Base-by-base conservation (phyloP, 176 grass and related monocot genomes). In the Aegilops bicornis region DNA sequence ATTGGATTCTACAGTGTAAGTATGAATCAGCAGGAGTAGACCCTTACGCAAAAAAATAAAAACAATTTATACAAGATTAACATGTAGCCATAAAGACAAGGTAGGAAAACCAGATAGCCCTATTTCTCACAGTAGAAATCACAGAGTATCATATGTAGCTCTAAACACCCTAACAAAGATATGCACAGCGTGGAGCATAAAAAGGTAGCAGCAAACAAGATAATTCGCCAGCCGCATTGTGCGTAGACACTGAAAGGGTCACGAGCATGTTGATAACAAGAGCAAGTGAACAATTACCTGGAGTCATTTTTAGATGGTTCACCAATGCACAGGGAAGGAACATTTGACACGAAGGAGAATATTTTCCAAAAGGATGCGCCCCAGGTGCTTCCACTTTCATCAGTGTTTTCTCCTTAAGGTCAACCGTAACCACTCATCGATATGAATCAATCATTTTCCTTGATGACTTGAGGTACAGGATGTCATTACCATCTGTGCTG, bases 1-100 rank as follows among this genome's bases (percentile, higher is more conserved):
- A 71, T 71, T 40, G 68, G 68, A 71, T n/a, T 71, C 33, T 39
- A 71, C 68, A 66, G 35, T 71, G 68, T 39, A 71, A 71, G 20
- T 71, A 71, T 40, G 68, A 70, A n/a, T 11, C 33, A 70, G 36
- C 36, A 72, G 19, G 35, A 35, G 69, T 72, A 72, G 69, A 72
- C 20, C 69, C 5, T 72, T 72, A 45, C 3, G 42, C 42, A 45
- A 71, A 71, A 71, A 39, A 37, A 39, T 4, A 70, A 42, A 71
- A 40, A 42, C 23, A 4, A 72, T 24, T 42, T 24, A 72, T 72
- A 72, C 69, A 42, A 40, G 69, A 72, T 40, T 72, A 23, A 72
- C 20, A 72, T 40, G 42, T 72, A 72, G 36, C 23, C 24, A 76
- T 76, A 31, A 76, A 54, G 25, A 29, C 24, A 52, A 50, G 72